These are phyloP conservation scores for Plantago ovata DNA, from an alignment of 257 asterid species.

Conservation along the genomic window DNA sequence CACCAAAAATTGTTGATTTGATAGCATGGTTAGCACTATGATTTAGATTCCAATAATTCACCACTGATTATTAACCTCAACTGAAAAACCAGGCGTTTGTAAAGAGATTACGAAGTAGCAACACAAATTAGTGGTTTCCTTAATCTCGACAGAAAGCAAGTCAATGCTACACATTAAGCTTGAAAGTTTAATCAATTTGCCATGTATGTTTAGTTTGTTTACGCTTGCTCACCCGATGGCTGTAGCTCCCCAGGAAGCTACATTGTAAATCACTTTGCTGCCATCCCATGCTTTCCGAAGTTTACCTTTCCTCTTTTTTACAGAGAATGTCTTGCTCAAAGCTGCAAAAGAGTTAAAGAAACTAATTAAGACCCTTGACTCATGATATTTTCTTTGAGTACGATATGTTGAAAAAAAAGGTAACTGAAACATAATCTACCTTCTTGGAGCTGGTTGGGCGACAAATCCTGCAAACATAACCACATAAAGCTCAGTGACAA, in stretches of 20 bases:
- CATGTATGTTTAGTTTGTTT: slow-evolving; percentile 6
- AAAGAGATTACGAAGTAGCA: not conserved
- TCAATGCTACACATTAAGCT: not conserved
- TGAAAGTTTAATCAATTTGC: slow-evolving; percentile 10
- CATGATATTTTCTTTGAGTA: not conserved
- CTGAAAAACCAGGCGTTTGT: not conserved
- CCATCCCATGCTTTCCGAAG: slow-evolving; percentile 98
- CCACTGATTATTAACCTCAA: too few species aligned
- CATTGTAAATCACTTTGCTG: slow-evolving; percentile 86
- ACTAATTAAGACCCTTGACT: too few species aligned
- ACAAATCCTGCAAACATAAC: slow-evolving; percentile 64
- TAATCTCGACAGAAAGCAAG: slow-evolving; percentile 2
- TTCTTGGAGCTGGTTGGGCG: slow-evolving; percentile 94
- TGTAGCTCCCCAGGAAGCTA: slow-evolving; percentile 99
- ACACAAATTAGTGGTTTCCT: not conserved
- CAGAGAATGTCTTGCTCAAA: slow-evolving; percentile 87
- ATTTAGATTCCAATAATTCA: too few species aligned
- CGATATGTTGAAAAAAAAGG: slow-evolving; percentile 4
- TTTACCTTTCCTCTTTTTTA: slow-evolving; percentile 82
- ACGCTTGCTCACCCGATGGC: slow-evolving; percentile 80
- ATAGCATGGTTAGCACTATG: too few species aligned
- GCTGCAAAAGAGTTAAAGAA: slow-evolving; percentile 50
- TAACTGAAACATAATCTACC: slow-evolving; percentile 42
- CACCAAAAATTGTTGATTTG: too few species aligned
- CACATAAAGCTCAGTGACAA: slow-evolving; percentile 15